Percentiles rank a stretch among this genome's conserved stretches.
These are phyloP conservation scores for Lepraria neglecta DNA, from an alignment of 495 filamentous ascomycete species.

Conservation along the genomic window DNA sequence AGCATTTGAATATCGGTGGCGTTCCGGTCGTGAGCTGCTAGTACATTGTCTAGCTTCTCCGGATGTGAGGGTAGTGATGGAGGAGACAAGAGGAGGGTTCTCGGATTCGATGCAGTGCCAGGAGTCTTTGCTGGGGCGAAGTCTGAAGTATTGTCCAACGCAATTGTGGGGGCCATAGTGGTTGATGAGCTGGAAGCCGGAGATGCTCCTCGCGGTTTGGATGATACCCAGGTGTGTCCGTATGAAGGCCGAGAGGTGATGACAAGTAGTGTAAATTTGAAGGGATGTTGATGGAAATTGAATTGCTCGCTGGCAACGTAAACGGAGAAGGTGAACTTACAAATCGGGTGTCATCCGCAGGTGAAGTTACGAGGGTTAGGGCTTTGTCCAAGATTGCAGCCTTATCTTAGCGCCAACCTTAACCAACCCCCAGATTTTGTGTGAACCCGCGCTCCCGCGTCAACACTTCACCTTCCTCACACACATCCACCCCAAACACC, in stretches of 20 bases:
- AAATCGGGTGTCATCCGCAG: no score
- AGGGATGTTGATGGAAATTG: no score
- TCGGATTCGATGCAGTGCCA: conserved; percentile 21
- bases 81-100: conserved; percentile 64
- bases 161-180: conserved; percentile 20
- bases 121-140: conserved; percentile 6
- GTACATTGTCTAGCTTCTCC: conserved; percentile 50
- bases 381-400: no score
- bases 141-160: conserved; percentile 14
- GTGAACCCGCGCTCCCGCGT: no score
- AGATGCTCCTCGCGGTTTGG: background rate
- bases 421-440: background rate
- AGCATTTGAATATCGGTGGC: conserved; percentile 95
- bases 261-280: background rate
- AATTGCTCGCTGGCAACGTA: no score
- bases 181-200: background rate
- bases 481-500: background rate
- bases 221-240: background rate
- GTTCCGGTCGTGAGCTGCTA: conserved; percentile 60
- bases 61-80: conserved; percentile 68
- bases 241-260: no score
- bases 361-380: no score
- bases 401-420: conserved; percentile 7
- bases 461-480: background rate
- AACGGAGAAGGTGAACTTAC: no score